These are phyloP conservation scores for Striga hermonthica DNA, from an alignment of 305 asterid genomes.

Conservation along the genomic window DNA sequence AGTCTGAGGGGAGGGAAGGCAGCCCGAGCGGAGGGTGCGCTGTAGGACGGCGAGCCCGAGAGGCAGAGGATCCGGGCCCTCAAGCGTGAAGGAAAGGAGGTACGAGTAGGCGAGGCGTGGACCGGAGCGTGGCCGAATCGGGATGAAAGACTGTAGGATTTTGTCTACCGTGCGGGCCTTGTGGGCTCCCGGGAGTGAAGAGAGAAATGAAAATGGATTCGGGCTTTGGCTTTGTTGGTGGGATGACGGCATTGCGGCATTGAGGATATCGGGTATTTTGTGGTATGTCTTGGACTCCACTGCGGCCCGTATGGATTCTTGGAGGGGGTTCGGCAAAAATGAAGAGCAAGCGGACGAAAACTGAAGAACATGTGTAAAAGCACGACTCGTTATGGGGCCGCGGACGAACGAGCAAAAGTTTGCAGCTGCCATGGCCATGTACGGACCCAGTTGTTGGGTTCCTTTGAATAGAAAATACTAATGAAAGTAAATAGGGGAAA, in stretches of 20 bases:
- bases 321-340: conserved; percentile 35
- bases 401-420: conserved; percentile 19
- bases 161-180: conserved; percentile 42
- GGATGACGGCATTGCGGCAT: conserved; percentile 21
- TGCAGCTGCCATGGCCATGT: conserved; percentile 20
- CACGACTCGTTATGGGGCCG: conserved; percentile 8
- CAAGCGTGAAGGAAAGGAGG: conserved; percentile 61
- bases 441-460: not conserved
- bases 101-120: conserved; percentile 49
- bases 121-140: conserved; percentile 54
- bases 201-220: conserved; percentile 64
- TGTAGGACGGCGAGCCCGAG: conserved; percentile 65
- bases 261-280: conserved; percentile 55
- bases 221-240: conserved; percentile 31
- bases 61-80: conserved; percentile 53
- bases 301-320: conserved; percentile 52
- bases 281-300: conserved; percentile 48
- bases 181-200: conserved; percentile 38
- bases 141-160: conserved; percentile 54
- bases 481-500: too few species aligned
- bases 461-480: too few species aligned
- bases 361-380: conserved; percentile 20
- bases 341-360: conserved; percentile 33
- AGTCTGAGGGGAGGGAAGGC: conserved; percentile 60
- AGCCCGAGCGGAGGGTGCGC: conserved; percentile 69